phyloP scores from a whole-genome alignment of 164 flowering plant genomes.

The Pachysandra terminalis region DNA sequence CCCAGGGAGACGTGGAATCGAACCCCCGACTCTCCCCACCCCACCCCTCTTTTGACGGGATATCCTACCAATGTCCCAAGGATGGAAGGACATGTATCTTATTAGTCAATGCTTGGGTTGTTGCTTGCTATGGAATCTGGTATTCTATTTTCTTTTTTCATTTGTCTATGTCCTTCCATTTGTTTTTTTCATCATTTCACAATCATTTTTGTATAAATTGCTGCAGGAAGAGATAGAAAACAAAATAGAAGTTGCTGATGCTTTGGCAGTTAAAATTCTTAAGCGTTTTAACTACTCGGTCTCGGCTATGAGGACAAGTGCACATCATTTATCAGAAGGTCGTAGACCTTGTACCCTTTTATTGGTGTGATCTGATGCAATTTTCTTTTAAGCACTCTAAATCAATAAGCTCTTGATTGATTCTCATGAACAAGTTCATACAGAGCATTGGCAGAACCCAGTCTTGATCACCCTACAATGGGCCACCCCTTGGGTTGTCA shows the following conservation, averaged over 20 bases:
- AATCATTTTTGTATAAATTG: not conserved
- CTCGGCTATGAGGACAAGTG: slow-evolving; percentile 77
- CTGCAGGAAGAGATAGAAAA: slow-evolving; percentile 93
- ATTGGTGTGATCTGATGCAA: not conserved
- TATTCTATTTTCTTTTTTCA: too few relatives aligned
- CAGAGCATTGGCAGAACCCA: not conserved
- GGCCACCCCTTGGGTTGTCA: not conserved
- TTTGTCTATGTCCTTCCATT: too few relatives aligned
- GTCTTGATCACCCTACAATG: not conserved
- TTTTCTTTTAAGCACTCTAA: not conserved
- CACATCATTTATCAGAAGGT: slow-evolving; percentile 85
- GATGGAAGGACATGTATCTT: too few relatives aligned
- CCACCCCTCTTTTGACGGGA: too few relatives aligned
- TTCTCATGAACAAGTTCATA: not conserved
- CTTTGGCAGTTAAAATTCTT: slow-evolving; percentile 83
- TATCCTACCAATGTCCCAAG: too few relatives aligned
- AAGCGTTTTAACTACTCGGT: slow-evolving; percentile 85
- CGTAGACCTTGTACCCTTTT: slow-evolving; percentile 6
- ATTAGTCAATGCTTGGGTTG: not conserved
- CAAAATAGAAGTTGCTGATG: slow-evolving; percentile 93
- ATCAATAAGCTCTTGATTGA: not conserved
- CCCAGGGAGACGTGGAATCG: too few relatives aligned
- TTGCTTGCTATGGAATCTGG: not conserved
- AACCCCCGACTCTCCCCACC: too few relatives aligned
- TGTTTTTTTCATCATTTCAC: too few relatives aligned